phyloP scores from a whole-genome alignment of 2,329 filamentous ascomycete species.

The Diatrype stigma region DNA sequence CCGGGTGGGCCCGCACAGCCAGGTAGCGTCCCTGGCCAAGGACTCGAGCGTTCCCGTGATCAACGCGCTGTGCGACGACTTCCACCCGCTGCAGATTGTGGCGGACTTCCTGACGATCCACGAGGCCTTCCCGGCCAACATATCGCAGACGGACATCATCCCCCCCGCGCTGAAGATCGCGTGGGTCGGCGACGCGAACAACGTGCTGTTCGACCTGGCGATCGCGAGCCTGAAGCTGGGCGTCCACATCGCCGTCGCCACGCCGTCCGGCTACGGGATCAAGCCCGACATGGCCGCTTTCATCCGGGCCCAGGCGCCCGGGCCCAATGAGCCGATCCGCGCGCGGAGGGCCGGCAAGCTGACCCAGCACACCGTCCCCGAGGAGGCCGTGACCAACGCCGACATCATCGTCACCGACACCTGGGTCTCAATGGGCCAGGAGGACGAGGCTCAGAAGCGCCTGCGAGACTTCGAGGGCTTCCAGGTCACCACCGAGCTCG shows the following conservation, averaged over 20 bases:
- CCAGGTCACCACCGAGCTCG: slow-evolving; percentile 85
- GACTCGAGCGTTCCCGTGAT: slow-evolving; percentile 77
- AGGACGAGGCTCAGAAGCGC: slow-evolving; percentile 73
- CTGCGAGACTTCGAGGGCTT: slow-evolving; percentile 82
- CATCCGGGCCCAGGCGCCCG: slow-evolving; percentile 65
- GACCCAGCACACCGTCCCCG: slow-evolving; percentile 71
- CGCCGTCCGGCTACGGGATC: slow-evolving; percentile 80
- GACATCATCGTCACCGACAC: slow-evolving; percentile 94
- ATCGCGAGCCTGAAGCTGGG: slow-evolving; percentile 85
- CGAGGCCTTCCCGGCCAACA: slow-evolving; percentile 66
- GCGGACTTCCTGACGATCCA: slow-evolving; percentile 90
- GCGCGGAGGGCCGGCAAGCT: slow-evolving; percentile 61
- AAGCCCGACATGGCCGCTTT: slow-evolving; percentile 68
- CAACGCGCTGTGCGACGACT: slow-evolving; percentile 84
- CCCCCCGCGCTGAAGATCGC: slow-evolving; percentile 84
- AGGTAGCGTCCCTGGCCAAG: slow-evolving; percentile 66
- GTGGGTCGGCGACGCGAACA: slow-evolving; percentile 96
- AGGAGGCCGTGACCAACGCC: slow-evolving; percentile 79
- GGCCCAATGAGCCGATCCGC: too few relatives aligned
- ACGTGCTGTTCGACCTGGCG: slow-evolving; percentile 90
- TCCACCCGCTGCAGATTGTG: slow-evolving; percentile 90
- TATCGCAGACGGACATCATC: slow-evolving; percentile 54
- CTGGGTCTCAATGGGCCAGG: slow-evolving; percentile 98
- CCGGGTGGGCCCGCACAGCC: slow-evolving; percentile 72
- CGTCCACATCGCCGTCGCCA: slow-evolving; percentile 80